phyloP scores from a whole-genome alignment of 2,329 filamentous ascomycete species.

The Calonectria fujianensis region DNA sequence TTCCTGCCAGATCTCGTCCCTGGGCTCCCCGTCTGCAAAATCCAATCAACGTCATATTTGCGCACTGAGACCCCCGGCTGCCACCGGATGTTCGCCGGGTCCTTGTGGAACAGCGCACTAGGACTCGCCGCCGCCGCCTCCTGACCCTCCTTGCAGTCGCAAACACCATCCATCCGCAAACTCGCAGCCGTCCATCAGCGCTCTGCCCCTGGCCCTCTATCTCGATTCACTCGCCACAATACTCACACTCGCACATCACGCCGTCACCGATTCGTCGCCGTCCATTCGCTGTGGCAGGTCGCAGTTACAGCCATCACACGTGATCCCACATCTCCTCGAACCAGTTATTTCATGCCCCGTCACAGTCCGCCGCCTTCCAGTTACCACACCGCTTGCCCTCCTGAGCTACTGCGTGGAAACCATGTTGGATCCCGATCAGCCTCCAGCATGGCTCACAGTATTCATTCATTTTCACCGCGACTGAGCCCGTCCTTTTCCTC shows the following conservation, averaged over 20 bases:
- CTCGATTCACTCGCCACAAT: conserved; percentile 23
- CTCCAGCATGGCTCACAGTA: conserved; percentile 59
- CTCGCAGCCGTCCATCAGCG: conserved; percentile 32
- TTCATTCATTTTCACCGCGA: conserved; percentile 56
- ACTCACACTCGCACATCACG: conserved; percentile 17
- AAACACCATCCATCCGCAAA: conserved; percentile 48
- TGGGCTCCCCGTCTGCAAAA: conserved; percentile 11
- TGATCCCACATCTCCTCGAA: conserved; percentile 50
- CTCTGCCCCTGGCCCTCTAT: conserved; percentile 31
- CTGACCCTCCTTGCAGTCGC: conserved; percentile 40
- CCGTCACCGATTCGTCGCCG: neutral
- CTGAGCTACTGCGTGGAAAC: conserved; percentile 52
- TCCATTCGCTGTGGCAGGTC: conserved; percentile 21
- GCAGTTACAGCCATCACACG: conserved; percentile 46
- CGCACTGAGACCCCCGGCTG: conserved; percentile 48
- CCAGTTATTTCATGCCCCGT: conserved; percentile 59
- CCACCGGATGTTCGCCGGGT: conserved; percentile 50
- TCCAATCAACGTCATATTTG: conserved; percentile 47
- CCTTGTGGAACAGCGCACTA: conserved; percentile 50
- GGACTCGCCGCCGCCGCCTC: conserved; percentile 43
- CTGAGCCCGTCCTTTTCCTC: conserved; percentile 58
- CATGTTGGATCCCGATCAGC: conserved; percentile 56
- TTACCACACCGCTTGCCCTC: conserved; percentile 55
- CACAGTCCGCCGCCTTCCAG: conserved; percentile 52
- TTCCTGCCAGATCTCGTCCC: neutral